Conservation (phyloP, 176 grass and related monocot genomes). For the Otatea glauca region DNA sequence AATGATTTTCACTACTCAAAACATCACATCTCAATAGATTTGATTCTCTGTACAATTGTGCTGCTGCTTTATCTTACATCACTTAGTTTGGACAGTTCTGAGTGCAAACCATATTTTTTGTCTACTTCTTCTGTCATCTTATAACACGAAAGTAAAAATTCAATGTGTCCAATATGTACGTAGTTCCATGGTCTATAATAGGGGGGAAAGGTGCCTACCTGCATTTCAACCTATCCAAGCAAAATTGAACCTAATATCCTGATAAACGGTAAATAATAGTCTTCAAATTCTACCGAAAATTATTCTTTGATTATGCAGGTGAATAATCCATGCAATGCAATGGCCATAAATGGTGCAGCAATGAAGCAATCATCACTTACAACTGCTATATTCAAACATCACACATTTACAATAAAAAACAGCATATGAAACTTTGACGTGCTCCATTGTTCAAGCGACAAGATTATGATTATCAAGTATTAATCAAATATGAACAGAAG, state of each 20-base stretch:
- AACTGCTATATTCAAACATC: neutral
- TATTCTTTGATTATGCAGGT: neutral
- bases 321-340: neutral
- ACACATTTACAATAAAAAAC: neutral
- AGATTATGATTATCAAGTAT: neutral
- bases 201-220: neutral
- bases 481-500: slow-evolving; percentile 24
- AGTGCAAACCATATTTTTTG: neutral
- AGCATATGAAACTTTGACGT: neutral
- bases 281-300: neutral
- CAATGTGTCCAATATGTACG: neutral
- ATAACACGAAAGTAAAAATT: neutral
- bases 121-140: neutral
- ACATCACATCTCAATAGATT: neutral
- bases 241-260: neutral
- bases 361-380: neutral
- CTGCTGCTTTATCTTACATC: neutral
- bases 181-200: neutral
- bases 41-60: neutral
- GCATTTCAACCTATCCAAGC: slow-evolving; percentile 2
- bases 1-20: neutral
- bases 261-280: neutral
- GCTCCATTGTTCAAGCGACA: slow-evolving; percentile 18
- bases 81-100: neutral
- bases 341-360: neutral